Evolutionary conservation across 1,139 yeast species (phyloP), one percentile per base, ranked within the genome.

Genomic region (Saccharomyces hybrid): DNA sequence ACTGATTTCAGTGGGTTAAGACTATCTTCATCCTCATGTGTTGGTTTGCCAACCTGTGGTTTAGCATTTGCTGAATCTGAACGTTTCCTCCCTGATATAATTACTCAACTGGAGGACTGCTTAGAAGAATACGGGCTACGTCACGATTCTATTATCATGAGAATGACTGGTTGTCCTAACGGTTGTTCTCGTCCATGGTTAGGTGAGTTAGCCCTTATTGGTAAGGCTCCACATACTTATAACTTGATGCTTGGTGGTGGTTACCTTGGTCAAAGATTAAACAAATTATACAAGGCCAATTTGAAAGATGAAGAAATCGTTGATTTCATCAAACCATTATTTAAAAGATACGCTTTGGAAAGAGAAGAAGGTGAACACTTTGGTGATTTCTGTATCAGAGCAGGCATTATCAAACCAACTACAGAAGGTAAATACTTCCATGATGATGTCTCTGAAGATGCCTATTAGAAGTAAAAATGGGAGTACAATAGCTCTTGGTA

Each of bases 111-210:
- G 58, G 99, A 93, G 73, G 81, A 76, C 13, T 83, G 90, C 6
- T 78, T 93, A 59, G 98, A 91, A 72, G 96, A 90, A 66, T 84
- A 84, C 61, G 99, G 99, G 5, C 80, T 93, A 64, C 86, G 97
- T 70, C 97, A 90, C 68, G 98, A 93, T 71, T 84, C 96, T 6
- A 81, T 93, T 62, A 96, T 90, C 32, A 88, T 93, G 96, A 84
- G 99, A 76, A 91, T 93, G 97, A 90, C 98, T 47, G 99, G 99
- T 59, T 93, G 99, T 79, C 97, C 98, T 55, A 93, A 93, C 71
- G 99, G 98, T 62, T 93, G 99, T 78, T 93, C 99, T 28, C 84
- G 99, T 72, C 98, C 98, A 25, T 93, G 97, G 97, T 76, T 93
- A 54, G 98, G 97, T 2, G 99, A 93, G 73, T 83, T 93, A 56